Evolutionary conservation across 2,329 filamentous ascomycete species (phyloP).

Genomic region (Trichoderma cornu-damae): DNA sequence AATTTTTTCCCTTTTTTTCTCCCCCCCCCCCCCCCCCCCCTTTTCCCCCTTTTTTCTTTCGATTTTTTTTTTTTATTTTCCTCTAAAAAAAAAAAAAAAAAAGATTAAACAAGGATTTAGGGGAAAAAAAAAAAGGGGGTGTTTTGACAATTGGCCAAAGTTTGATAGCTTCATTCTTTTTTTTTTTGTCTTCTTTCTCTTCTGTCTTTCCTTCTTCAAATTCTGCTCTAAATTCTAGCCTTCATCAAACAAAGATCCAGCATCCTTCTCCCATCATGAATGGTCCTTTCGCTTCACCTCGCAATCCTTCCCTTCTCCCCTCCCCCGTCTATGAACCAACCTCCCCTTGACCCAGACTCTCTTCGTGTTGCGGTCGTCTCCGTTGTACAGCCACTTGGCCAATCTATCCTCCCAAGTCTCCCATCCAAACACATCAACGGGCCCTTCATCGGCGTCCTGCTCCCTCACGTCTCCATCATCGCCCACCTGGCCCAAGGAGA

Average conservation of each 20-base stretch:
- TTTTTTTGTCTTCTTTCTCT: neutral
- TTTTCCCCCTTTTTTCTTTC: neutral
- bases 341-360: constrained; percentile 85
- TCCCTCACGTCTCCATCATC: constrained; percentile 24
- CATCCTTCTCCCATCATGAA: neutral
- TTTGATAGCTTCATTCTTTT: neutral
- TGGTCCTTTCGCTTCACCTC: neutral
- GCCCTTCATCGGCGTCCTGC: constrained; percentile 43
- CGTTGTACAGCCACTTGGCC: constrained; percentile 91
- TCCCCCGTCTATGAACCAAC: constrained; percentile 59
- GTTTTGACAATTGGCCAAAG: neutral
- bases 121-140: neutral
- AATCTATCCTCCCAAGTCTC: constrained; percentile 82
- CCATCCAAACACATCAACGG: constrained; percentile 86
- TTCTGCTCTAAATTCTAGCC: neutral
- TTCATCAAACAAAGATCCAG: neutral
- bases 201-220: neutral
- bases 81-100: neutral
- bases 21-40: no score
- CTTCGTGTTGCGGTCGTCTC: constrained; percentile 85
- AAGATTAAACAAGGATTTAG: neutral
- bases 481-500: constrained; percentile 53
- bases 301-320: neutral
- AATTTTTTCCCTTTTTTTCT: no score
- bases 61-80: neutral